Conservation (phyloP, 768 basidiomycete genomes). For the Imleria badia region DNA sequence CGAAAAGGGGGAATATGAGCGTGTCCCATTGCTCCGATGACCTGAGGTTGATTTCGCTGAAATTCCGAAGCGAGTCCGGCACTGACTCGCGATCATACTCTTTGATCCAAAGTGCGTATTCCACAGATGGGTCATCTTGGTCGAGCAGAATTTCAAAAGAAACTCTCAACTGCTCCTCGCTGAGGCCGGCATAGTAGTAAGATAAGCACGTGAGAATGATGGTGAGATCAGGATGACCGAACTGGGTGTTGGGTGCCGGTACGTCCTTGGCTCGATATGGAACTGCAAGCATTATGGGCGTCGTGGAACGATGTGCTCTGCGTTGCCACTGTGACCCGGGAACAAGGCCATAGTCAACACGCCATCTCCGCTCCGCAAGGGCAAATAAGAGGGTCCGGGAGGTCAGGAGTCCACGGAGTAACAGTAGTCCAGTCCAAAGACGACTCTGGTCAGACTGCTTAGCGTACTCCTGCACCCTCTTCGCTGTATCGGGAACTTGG, state of each 20-base stretch:
- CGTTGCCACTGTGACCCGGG: too few species aligned
- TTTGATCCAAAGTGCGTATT: constrained; percentile 2
- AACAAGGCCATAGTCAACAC: too few species aligned
- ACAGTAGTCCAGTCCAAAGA: too few species aligned
- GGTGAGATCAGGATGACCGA: constrained; percentile 35
- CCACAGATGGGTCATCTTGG: not conserved
- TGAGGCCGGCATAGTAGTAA: constrained; percentile 27
- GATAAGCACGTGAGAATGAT: constrained; percentile 32
- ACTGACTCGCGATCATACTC: not conserved
- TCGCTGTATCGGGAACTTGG: not conserved
- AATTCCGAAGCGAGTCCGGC: not conserved
- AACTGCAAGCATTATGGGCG: not conserved
- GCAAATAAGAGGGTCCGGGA: not conserved
- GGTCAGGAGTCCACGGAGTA: not conserved
- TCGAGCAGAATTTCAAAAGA: not conserved
- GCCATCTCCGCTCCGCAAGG: not conserved
- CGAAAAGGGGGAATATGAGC: not conserved
- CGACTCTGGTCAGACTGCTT: not conserved
- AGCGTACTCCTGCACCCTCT: not conserved
- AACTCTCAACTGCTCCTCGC: not conserved
- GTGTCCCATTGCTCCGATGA: constrained; percentile 11
- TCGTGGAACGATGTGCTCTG: too few species aligned
- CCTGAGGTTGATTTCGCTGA: not conserved
- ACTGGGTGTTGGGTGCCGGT: constrained; percentile 36
- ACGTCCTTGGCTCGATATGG: too few species aligned